These are phyloP conservation scores for Podaxis pistillaris DNA, from an alignment of 768 basidiomycete genomes.

Conservation along the genomic window DNA sequence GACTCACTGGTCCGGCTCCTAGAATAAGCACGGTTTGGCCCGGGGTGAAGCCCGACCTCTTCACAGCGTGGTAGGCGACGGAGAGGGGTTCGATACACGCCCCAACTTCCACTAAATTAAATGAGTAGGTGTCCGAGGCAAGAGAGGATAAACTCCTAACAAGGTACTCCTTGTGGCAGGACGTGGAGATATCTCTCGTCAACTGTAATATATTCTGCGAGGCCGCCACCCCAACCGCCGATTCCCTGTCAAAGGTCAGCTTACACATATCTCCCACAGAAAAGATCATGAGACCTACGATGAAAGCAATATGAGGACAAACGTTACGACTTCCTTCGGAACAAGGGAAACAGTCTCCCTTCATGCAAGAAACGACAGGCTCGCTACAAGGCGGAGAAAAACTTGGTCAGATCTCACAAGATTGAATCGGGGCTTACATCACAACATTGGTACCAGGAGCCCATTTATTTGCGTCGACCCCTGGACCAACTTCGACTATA, in stretches of 20 bases:
- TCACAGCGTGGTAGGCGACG: slow-evolving; percentile 45
- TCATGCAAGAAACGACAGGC: slow-evolving; percentile 39
- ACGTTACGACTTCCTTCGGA: slow-evolving; percentile 30
- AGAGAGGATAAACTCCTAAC: slow-evolving; percentile 25
- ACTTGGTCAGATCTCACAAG: background rate
- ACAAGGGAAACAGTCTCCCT: slow-evolving; percentile 33
- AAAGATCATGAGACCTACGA: slow-evolving; percentile 27
- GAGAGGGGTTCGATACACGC: slow-evolving; percentile 48
- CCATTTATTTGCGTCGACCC: slow-evolving; percentile 32
- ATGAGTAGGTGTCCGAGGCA: background rate
- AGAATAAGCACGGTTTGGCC: slow-evolving; percentile 40
- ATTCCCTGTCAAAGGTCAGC: slow-evolving; percentile 30
- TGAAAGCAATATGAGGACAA: slow-evolving; percentile 32
- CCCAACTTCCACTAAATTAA: slow-evolving; percentile 40
- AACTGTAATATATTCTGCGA: slow-evolving; percentile 39
- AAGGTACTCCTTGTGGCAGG: slow-evolving; percentile 34
- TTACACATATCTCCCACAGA: background rate
- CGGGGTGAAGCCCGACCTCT: slow-evolving; percentile 34
- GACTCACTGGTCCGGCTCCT: slow-evolving; percentile 44
- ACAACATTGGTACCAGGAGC: slow-evolving; percentile 33
- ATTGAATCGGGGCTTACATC: slow-evolving; percentile 22
- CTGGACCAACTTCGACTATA: slow-evolving; percentile 31
- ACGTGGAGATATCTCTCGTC: slow-evolving; percentile 34
- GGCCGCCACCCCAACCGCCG: slow-evolving; percentile 40
- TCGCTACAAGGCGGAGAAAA: slow-evolving; percentile 28